Conservation (phyloP, 2,329 filamentous ascomycete species). For the Fusarium armeniacum region DNA sequence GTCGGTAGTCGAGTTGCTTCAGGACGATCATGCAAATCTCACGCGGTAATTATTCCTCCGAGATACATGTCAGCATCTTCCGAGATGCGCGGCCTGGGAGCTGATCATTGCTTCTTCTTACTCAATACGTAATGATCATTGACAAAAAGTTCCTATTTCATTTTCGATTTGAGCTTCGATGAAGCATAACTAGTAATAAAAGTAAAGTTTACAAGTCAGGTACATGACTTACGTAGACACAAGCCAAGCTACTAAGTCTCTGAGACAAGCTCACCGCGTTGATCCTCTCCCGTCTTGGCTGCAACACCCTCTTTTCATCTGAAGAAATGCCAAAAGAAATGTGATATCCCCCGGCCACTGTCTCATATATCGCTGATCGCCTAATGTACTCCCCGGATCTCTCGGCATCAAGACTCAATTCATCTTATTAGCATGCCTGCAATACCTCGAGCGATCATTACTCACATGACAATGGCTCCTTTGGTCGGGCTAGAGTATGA, state of each 20-base stretch:
- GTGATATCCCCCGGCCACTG: slow-evolving; percentile 18
- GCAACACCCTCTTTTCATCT: slow-evolving; percentile 16
- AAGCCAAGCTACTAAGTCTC: slow-evolving; percentile 8
- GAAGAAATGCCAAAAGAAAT: slow-evolving; percentile 19
- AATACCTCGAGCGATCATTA: slow-evolving; percentile 6
- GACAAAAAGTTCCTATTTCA: slow-evolving; percentile 1
- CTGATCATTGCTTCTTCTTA: slow-evolving; percentile 25
- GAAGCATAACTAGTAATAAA: slow-evolving; percentile 3
- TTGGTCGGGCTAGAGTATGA: background rate
- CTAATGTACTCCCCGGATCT: slow-evolving; percentile 33
- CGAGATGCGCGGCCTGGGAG: background rate
- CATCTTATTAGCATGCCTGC: slow-evolving; percentile 11
- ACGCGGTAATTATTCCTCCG: slow-evolving; percentile 30
- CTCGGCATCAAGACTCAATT: slow-evolving; percentile 30
- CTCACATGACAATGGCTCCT: slow-evolving; percentile 22
- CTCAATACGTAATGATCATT: slow-evolving; percentile 1
- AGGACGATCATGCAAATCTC: slow-evolving; percentile 33
- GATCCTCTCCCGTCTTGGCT: slow-evolving; percentile 43
- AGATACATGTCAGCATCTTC: slow-evolving; percentile 19
- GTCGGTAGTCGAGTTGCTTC: slow-evolving; percentile 28
- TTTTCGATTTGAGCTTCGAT: slow-evolving; percentile 1
- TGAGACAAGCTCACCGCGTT: slow-evolving; percentile 22
- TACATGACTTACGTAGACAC: slow-evolving; percentile 15
- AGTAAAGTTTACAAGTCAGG: slow-evolving; percentile 11
- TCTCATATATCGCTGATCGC: slow-evolving; percentile 34